phyloP scores from a whole-genome alignment of 208 protist genomes.

The Leishmania braziliensis region DNA sequence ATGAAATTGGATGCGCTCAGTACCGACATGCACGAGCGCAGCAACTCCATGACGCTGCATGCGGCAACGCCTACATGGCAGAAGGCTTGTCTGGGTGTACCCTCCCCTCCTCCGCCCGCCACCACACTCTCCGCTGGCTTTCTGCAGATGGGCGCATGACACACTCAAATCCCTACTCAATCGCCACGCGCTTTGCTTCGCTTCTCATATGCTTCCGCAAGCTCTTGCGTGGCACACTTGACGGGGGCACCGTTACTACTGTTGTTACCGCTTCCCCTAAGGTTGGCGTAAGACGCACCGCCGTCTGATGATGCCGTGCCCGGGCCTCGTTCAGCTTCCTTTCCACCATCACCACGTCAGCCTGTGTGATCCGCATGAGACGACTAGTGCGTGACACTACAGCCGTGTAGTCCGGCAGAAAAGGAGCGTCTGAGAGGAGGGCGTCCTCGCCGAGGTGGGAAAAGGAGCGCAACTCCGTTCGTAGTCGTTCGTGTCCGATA shows the following conservation, averaged over 20 bases:
- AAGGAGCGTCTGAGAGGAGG: constrained; percentile 32
- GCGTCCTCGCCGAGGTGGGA: constrained; percentile 56
- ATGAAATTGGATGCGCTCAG: neutral
- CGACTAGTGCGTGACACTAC: constrained; percentile 52
- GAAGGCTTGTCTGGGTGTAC: neutral
- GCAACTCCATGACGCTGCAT: neutral
- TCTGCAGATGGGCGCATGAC: neutral
- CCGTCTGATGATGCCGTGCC: constrained; percentile 14
- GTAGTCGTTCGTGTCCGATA: constrained; percentile 36
- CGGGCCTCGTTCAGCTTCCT: constrained; percentile 28
- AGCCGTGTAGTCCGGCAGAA: constrained; percentile 76
- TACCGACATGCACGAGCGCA: neutral
- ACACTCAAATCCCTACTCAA: constrained; percentile 10
- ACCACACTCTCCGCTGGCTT: neutral
- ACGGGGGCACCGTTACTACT: constrained; percentile 11
- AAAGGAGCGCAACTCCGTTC: constrained; percentile 71
- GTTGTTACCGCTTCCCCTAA: neutral
- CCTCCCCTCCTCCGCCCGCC: neutral
- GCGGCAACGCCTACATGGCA: too few relatives aligned
- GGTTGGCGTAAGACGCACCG: constrained; percentile 12
- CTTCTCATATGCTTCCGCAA: constrained; percentile 2
- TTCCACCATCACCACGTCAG: constrained; percentile 47
- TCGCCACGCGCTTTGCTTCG: constrained; percentile 25
- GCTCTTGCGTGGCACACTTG: too few relatives aligned
- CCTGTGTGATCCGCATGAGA: constrained; percentile 50